phyloP scores from a whole-genome alignment of 495 filamentous ascomycete species.

The Lentithecium fluviatile region DNA sequence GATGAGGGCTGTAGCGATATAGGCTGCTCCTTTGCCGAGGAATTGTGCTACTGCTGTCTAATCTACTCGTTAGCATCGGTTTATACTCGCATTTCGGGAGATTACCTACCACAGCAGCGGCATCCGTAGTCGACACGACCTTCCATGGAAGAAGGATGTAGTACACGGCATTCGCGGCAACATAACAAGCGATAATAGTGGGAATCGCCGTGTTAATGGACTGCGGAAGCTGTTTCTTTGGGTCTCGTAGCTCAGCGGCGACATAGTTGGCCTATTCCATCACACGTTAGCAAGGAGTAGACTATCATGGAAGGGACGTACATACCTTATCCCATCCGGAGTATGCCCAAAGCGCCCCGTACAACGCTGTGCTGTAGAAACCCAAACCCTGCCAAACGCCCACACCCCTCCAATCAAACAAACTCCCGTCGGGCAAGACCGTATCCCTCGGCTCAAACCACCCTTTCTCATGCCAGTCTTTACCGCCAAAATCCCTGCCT shows the following conservation, averaged over 20 bases:
- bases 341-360: constrained; percentile 59
- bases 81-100: neutral
- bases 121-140: constrained; percentile 53
- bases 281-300: neutral
- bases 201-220: constrained; percentile 57
- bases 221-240: constrained; percentile 54
- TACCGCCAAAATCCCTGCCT: constrained; percentile 44
- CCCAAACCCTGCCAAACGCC: constrained; percentile 53
- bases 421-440: constrained; percentile 47
- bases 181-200: constrained; percentile 55
- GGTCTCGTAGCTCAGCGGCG: constrained; percentile 52
- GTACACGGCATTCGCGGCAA: constrained; percentile 54
- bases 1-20: constrained; percentile 51
- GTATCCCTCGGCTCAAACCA: constrained; percentile 54
- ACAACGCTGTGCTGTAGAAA: constrained; percentile 54
- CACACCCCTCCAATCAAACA: constrained; percentile 50
- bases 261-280: constrained; percentile 52
- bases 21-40: constrained; percentile 50
- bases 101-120: constrained; percentile 54
- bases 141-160: constrained; percentile 58
- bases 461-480: constrained; percentile 52
- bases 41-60: constrained; percentile 56
- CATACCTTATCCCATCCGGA: constrained; percentile 61
- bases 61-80: neutral
- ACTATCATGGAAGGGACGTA: neutral